These are phyloP conservation scores for Yamadazyma phyllophila DNA, from an alignment of 805 yeast species.

Conservation along the genomic window DNA sequence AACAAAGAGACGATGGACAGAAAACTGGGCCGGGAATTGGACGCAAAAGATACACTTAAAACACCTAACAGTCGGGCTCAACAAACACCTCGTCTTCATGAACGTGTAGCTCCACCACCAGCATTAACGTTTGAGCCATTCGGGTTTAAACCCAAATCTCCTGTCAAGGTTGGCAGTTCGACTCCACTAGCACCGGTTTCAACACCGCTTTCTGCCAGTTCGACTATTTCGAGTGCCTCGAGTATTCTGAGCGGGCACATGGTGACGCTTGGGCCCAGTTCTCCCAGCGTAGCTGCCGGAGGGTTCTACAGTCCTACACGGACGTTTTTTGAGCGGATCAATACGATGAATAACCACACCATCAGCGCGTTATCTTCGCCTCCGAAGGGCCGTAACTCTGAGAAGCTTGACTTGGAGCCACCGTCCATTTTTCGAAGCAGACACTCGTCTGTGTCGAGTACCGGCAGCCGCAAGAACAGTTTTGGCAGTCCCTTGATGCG, in stretches of 20 bases:
- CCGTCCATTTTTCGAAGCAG: constrained; percentile 32
- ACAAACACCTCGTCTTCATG: not conserved
- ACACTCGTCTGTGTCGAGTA: constrained; percentile 10
- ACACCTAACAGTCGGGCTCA: not conserved
- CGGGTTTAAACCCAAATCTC: not conserved
- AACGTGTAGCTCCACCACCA: constrained; percentile 10
- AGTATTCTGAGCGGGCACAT: constrained; percentile 13
- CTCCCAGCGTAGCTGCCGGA: constrained; percentile 24
- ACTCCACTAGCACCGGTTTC: constrained; percentile 9
- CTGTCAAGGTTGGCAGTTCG: not conserved
- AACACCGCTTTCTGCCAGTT: constrained; percentile 17
- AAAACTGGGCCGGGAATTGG: no score
- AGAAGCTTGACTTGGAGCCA: constrained; percentile 32
- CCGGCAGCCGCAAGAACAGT: constrained; percentile 25
- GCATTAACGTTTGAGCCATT: constrained; percentile 1
- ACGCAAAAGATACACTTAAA: no score
- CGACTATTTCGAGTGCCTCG: constrained; percentile 24
- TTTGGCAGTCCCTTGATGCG: constrained; percentile 25
- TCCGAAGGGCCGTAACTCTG: not conserved
- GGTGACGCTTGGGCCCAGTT: constrained; percentile 38
- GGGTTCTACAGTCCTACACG: constrained; percentile 37
- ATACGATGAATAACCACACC: constrained; percentile 24
- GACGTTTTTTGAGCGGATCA: constrained; percentile 31
- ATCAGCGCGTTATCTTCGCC: constrained; percentile 30
- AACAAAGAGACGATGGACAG: no score